These are phyloP conservation scores for Fusarium proliferatum DNA, from an alignment of 2,329 filamentous ascomycete species.

Conservation along the genomic window DNA sequence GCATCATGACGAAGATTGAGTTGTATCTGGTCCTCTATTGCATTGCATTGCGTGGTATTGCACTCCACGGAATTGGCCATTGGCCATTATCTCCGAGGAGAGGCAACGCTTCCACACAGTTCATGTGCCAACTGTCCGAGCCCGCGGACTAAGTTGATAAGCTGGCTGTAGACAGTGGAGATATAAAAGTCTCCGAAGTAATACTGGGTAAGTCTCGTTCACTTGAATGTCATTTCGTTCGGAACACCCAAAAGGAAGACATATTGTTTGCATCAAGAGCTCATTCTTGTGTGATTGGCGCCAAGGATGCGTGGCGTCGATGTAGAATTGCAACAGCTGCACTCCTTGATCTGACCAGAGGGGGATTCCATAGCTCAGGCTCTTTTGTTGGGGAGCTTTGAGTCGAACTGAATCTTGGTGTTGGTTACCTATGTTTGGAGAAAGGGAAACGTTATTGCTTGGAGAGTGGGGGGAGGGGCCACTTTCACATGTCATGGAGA, in stretches of 20 bases:
- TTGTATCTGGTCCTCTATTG: constrained; percentile 5
- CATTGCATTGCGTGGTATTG: constrained; percentile 9
- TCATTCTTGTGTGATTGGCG: constrained; percentile 14
- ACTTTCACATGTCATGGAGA: constrained; percentile 47
- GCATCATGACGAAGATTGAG: constrained; percentile 32
- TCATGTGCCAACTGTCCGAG: constrained; percentile 10
- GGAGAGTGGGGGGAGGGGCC: constrained; percentile 28
- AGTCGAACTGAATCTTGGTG: constrained; percentile 17
- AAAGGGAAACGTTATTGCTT: constrained; percentile 13
- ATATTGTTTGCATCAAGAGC: background rate
- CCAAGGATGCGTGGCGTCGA: constrained; percentile 27
- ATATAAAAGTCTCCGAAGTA: constrained; percentile 7
- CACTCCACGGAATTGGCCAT: background rate
- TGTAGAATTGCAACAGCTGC: constrained; percentile 14
- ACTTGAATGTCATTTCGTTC: background rate
- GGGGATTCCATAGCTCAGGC: background rate
- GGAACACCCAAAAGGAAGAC: constrained; percentile 16
- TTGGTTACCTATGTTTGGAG: constrained; percentile 5
- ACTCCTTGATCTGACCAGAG: background rate
- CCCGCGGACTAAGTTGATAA: constrained; percentile 5
- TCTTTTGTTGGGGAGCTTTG: constrained; percentile 27
- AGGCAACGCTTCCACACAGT: background rate
- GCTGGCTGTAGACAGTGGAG: background rate
- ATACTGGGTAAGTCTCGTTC: background rate
- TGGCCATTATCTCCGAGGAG: background rate